Percentiles rank a stretch among this genome's conserved stretches.
These are phyloP conservation scores for Stromatinia cepivora DNA, from an alignment of 2,329 filamentous ascomycete genomes.

Conservation along the genomic window DNA sequence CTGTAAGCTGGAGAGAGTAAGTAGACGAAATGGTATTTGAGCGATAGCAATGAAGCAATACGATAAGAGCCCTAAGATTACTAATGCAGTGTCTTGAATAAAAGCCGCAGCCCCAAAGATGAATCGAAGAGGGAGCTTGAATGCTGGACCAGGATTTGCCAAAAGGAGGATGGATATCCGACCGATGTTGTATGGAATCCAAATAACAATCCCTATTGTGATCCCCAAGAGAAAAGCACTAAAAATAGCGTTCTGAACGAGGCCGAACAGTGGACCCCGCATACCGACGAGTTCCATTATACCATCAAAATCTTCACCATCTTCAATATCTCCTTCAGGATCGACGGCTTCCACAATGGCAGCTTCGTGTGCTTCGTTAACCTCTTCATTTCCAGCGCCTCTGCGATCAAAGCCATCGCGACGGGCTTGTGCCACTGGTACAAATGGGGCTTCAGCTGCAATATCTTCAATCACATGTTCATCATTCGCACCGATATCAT, in stretches of 20 bases:
- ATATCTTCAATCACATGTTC: conserved; percentile 61
- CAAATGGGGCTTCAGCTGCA: conserved; percentile 60
- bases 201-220: conserved; percentile 82
- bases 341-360: conserved; percentile 71
- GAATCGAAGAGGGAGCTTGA: conserved; percentile 70
- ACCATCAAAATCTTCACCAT: conserved; percentile 92
- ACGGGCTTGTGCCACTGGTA: conserved; percentile 45
- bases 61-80: conserved; percentile 58
- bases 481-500: conserved; percentile 52
- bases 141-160: conserved; percentile 70
- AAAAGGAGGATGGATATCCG: conserved; percentile 78
- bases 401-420: conserved; percentile 32
- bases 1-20: conserved; percentile 19
- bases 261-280: conserved; percentile 84
- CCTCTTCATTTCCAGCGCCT: conserved; percentile 45
- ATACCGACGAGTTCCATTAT: conserved; percentile 95
- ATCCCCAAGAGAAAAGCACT: conserved; percentile 86
- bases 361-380: conserved; percentile 61
- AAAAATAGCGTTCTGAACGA: conserved; percentile 94
- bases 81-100: conserved; percentile 72
- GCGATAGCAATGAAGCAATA: conserved; percentile 38
- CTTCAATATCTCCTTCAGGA: conserved; percentile 73
- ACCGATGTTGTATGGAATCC: conserved; percentile 88
- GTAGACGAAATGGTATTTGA: conserved; percentile 28
- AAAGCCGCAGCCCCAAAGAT: conserved; percentile 75